Conservation (phyloP, 306 rosid genomes). For the Hylodesmum podocarpum region DNA sequence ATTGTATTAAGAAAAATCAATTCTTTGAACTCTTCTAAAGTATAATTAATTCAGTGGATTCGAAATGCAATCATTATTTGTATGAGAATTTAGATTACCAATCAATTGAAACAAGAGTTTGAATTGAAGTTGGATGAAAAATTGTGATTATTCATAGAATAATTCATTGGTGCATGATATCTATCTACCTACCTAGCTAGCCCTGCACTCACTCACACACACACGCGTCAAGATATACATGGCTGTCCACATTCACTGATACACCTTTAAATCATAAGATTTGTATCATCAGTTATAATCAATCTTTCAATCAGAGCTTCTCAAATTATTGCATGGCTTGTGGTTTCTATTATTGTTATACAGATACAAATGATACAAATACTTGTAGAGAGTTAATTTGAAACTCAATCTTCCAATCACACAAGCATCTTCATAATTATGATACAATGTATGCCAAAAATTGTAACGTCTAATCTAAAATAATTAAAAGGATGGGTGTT, state of each 20-base stretch:
- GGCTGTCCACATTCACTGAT: slow-evolving; percentile 27
- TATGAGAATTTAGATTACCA: neutral
- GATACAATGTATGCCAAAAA: neutral
- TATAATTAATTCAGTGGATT: neutral
- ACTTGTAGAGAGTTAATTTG: neutral
- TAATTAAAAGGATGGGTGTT: neutral
- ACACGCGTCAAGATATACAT: slow-evolving; percentile 12
- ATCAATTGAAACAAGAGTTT: neutral
- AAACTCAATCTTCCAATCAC: slow-evolving; percentile 11
- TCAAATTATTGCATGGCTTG: slow-evolving; percentile 26
- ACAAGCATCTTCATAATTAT: neutral
- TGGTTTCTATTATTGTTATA: neutral
- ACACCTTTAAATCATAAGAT: neutral
- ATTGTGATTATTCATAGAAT: too few species aligned
- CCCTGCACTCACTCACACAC: slow-evolving; percentile 3
- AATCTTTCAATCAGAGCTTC: slow-evolving; percentile 32
- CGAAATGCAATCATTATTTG: neutral
- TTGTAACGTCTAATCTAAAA: neutral
- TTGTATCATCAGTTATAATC: slow-evolving; percentile 13
- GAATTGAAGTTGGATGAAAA: too few species aligned
- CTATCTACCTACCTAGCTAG: too few species aligned
- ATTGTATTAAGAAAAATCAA: neutral
- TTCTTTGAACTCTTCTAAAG: neutral
- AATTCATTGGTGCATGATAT: too few species aligned
- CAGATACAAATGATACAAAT: neutral